Evolutionary conservation across 2,329 filamentous ascomycete genomes (phyloP).

Genomic region (Aspergillus brasiliensis): DNA sequence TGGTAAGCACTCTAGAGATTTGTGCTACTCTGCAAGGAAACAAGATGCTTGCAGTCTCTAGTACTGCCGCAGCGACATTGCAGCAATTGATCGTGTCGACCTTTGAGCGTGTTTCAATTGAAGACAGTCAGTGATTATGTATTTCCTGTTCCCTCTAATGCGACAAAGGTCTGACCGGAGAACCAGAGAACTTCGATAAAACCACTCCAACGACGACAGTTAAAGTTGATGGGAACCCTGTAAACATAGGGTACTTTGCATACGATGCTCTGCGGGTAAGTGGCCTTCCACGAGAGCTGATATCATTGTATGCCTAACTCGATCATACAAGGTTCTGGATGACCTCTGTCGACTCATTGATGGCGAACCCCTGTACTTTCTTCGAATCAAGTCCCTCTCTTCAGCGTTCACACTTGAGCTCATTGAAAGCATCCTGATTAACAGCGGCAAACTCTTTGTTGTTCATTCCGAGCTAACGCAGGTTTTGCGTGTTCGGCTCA

Average conservation of each 20-base stretch:
- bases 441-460: constrained; percentile 78
- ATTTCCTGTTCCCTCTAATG: neutral
- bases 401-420: constrained; percentile 86
- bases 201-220: constrained; percentile 65
- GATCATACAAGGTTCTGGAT: constrained; percentile 69
- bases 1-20: constrained; percentile 82
- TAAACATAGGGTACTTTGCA: constrained; percentile 73
- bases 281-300: neutral
- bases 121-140: constrained; percentile 67
- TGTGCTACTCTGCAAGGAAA: constrained; percentile 88
- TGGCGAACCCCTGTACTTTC: constrained; percentile 77
- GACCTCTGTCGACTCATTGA: constrained; percentile 88
- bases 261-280: constrained; percentile 78
- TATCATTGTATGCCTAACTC: constrained; percentile 1
- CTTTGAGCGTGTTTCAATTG: constrained; percentile 83
- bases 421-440: constrained; percentile 85
- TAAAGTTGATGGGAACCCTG: constrained; percentile 63
- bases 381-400: constrained; percentile 75
- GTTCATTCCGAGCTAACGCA: constrained; percentile 78
- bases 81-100: constrained; percentile 91
- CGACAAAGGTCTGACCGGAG: constrained; percentile 9
- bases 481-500: constrained; percentile 73
- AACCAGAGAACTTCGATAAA: constrained; percentile 45
- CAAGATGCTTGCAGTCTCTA: constrained; percentile 91
- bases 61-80: constrained; percentile 92